Base-by-base conservation (phyloP, 805 yeast species). In the Candida easanensis region DNA sequence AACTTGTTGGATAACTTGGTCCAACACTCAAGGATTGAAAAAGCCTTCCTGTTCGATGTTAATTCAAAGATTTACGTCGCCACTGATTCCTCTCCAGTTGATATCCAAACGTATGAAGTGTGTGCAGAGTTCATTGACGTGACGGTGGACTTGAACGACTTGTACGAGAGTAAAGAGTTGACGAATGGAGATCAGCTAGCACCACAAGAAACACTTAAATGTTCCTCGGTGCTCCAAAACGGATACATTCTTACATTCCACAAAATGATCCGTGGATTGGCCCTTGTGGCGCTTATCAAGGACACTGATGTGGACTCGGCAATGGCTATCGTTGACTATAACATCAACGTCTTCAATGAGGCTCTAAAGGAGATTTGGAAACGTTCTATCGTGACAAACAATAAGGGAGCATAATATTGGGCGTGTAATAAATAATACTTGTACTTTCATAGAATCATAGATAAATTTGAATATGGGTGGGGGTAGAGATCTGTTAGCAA, bases 121-220 rank as follows among this genome's bases (percentile, higher is more conserved):
- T 93, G 98, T 64, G 95, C 97, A 0, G 98, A 93, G 58, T 93
- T 93, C 58, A 91, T 93, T 36, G 98, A 93, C 62, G 93, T 91
- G 14, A 83, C 96, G 3, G 83, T 89, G 20, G 98, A 93, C 58
- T 67, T 93, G 50, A 90, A 88, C 54, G 85, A 84, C 39, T 62
- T 85, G 34, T 84, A 85, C 52, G 76, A 76, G 38, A 36, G 39
- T 15, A 36, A 42, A 16, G 41, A 38, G 19, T 22, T 47, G 51
- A 30, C 51, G n/a, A 26, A 26, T 26, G 30, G 30, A 36, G 36
- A 56, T 33, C 44, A 44, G 34, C 30, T 27, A 17, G 28, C 34
- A n/a, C 34, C 38, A 41, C 44, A 42, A 33, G 64, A 66, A 38
- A 79, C 71, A 45, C 63, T 82, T 42, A 79, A 79, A 59, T 84